Base-by-base conservation (phyloP, 2,329 filamentous ascomycete species). In the Daldinia sp. region DNA sequence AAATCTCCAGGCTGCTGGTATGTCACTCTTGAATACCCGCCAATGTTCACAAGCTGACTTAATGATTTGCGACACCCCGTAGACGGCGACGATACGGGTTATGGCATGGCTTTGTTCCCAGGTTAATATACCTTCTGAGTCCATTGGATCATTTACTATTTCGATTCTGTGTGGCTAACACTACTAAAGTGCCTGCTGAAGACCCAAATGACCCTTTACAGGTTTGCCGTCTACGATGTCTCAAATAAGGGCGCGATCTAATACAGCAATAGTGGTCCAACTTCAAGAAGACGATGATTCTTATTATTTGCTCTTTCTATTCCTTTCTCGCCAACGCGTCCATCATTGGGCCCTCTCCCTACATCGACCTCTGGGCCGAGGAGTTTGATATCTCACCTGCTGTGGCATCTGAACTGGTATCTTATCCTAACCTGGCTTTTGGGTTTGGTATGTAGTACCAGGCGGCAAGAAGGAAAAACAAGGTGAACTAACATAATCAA, bases 401-500 rank as follows among this genome's bases (percentile, higher is more conserved):
- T 7, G 78, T 73, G 15, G 85, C 86, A 0, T 86, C 85, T 1
- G 82, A 83, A 15, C 74, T 88, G 37, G 78, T 88, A 54, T 87
- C 83, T 15, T 89, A 88, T 70, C 82, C 85, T 1, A 88, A 88
- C 72, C 78, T 88, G 27, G 82, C 83, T 10, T 88, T 85, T 75
- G 86, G 86, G 1, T 85, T 87, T 63, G 85, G 71, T 73, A 69
- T 11, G 71, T 60, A 13, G 2, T 13, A 2, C n/a, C 2, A 15
- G 21, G n/a, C 7, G 9, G 30, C 5, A 37, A 13, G 49, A 21
- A 15, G 27, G 7, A 27, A 19, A 37, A 41, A 9, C 9, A 37
- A 21, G 25, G 53, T 29, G 19, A 58, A 58, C 63, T 70, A 30
- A 72, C 35, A 30, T 19, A n/a, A 25, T 35, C 3, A 58, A 73